Base-by-base conservation (phyloP, 148 eudicot species). In the Persicaria tinctoria region DNA sequence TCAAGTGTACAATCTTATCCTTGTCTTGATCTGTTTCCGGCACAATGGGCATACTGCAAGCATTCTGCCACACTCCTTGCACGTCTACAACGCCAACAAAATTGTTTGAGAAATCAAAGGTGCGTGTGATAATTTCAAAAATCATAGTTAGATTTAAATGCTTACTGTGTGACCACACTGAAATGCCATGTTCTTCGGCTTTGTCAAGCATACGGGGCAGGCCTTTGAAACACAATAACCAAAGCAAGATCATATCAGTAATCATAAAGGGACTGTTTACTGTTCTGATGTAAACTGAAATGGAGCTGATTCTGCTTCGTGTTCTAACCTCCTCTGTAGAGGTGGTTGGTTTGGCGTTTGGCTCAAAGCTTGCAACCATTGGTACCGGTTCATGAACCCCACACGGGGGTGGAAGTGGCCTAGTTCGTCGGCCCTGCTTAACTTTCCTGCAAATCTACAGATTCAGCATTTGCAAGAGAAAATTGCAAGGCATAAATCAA, bases 141-240 rank as follows among this genome's bases (percentile, higher is more conserved):
- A 23, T 9, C 14, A 63, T 27, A 11, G 14, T 32, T 5, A 2
- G 4, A 16, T 63, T 63, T 16, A 78, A 63, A 68, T 70, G 78
- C 89, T 84, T 84, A 91, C 97, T 87, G 83, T 72, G 79, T 91
- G 97, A 82, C 97, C 97, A 47, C 97, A 91, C 51, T 89, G 93
- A 80, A 91, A 91, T 76, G 97, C 93, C 93, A 91, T 86, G 85
- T 89, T 83, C 84, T 85, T 89, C 4, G 85, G 86, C 68, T 85
- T 89, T 50, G 87, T 86, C 80, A 89, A 79, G 87, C 97, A 91
- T 76, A 91, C 85, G 23, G 93, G 97, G 46, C 93, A 91, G 14
- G 66, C 83, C 97, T 91, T 11, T 27, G 7, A 63, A 63, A 32
- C 46, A 1, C 45, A 4, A 63, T 12, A 11, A 57, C 9, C 69